Percentiles rank a stretch among this genome's conserved stretches.
Evolutionary conservation across 1,139 yeast genomes (phyloP).

Genomic region (Debaryomyces subglobosus): DNA sequence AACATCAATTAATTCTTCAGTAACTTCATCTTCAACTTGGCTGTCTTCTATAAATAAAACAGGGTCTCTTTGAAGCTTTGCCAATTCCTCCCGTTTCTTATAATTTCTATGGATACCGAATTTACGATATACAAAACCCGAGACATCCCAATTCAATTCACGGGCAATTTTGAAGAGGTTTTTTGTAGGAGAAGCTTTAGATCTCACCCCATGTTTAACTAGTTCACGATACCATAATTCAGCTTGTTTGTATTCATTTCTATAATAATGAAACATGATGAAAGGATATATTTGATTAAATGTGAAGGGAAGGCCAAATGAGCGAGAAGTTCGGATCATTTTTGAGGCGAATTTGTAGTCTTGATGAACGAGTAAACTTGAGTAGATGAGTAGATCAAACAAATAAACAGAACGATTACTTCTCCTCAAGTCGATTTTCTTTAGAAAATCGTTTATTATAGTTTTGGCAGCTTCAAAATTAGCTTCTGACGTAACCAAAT

Average conservation of each 20-base stretch:
- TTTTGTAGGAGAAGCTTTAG: slow-evolving; percentile 31
- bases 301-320: slow-evolving; percentile 35
- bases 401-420: slow-evolving; percentile 24
- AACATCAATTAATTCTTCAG: slow-evolving; percentile 24
- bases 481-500: slow-evolving; percentile 19
- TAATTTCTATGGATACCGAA: slow-evolving; percentile 26
- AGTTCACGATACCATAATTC: slow-evolving; percentile 44
- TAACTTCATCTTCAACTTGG: slow-evolving; percentile 20
- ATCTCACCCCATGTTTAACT: slow-evolving; percentile 34
- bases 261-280: slow-evolving; percentile 38
- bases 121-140: slow-evolving; percentile 37
- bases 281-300: slow-evolving; percentile 48
- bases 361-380: slow-evolving; percentile 32
- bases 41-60: slow-evolving; percentile 20
- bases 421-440: slow-evolving; percentile 16
- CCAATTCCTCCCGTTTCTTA: slow-evolving; percentile 23
- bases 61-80: slow-evolving; percentile 26
- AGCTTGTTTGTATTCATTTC: slow-evolving; percentile 34
- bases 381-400: slow-evolving; percentile 35
- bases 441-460: slow-evolving; percentile 29
- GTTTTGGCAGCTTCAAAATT: slow-evolving; percentile 34
- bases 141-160: slow-evolving; percentile 39
- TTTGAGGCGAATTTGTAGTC: slow-evolving; percentile 40
- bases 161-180: slow-evolving; percentile 39
- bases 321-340: slow-evolving; percentile 30